Percentiles rank a stretch among this genome's conserved stretches.
Conservation (phyloP, 768 basidiomycete species). For the Naganishia friedmannii region DNA sequence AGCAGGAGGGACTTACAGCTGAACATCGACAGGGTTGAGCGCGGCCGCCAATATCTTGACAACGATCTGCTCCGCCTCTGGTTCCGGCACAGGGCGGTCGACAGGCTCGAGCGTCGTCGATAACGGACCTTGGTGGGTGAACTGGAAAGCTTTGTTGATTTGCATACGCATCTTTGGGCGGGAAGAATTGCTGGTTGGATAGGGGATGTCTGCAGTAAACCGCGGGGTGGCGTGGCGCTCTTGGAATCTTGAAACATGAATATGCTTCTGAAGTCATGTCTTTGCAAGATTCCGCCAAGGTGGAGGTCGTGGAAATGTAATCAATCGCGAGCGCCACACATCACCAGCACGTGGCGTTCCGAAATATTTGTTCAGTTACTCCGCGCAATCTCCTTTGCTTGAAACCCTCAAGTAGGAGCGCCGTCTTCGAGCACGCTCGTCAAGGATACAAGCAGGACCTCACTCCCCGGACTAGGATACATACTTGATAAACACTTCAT, state of each 20-base stretch:
- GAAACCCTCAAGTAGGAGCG: no score
- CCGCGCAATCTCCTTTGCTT: neutral
- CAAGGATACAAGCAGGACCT: neutral
- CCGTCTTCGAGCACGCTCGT: neutral
- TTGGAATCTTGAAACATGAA: no score
- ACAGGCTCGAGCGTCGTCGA: conserved; percentile 29
- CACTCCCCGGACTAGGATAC: neutral
- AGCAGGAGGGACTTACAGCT: conserved; percentile 31
- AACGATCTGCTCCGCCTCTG: conserved; percentile 56
- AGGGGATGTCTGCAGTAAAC: no score
- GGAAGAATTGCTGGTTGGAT: neutral
- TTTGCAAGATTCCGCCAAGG: neutral
- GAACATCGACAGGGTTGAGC: conserved; percentile 65
- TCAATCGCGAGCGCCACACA: neutral
- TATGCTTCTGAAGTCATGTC: neutral
- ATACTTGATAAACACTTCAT: no score
- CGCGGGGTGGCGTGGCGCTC: no score
- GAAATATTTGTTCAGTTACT: neutral
- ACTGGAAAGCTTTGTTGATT: conserved; percentile 34
- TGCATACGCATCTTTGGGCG: conserved; percentile 5
- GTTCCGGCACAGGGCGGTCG: conserved; percentile 30
- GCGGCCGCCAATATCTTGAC: conserved; percentile 61
- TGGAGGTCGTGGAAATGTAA: neutral
- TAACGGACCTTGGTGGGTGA: conserved; percentile 33
- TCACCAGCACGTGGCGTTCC: neutral